Base-by-base conservation (phyloP, 441 rosid genomes). In the Biscutella laevigata region DNA sequence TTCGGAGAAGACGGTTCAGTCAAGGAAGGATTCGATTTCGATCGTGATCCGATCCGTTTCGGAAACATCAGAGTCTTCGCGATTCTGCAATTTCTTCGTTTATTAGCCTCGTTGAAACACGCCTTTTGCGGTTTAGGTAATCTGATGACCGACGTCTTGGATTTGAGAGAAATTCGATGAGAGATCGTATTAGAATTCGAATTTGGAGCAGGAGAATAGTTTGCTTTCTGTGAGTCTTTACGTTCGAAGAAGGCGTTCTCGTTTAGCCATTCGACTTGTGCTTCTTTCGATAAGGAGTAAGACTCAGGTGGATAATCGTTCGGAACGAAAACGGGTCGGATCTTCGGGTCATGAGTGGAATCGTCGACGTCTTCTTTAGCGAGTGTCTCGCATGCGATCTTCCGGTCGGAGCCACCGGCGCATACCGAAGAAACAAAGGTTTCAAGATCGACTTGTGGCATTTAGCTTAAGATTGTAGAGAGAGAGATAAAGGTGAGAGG, bases 1-100 rank as follows among this genome's bases (percentile, higher is more conserved):
- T 91, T 91, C 0, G 98, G 96, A 7, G 98, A 87, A 2, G 84
- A 78, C 7, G 98, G 98, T 49, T 91, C 98, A 32, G 67, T 22
- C 20, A 76, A 20, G 0, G 88, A 49, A 15, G 73, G 58, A 53
- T 72, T 82, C 25, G 87, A 62, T 71, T 91, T 88, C n/a, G 70
- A 44, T 3, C 29, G 32, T 4, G 95, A 82, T 19, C 78, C 82
- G 37, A 76, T 32, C 21, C 94, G 70, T 66, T 80, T 88, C 1
- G 96, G 95, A 20, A 91, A 83, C 76, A 81, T 73, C 6, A 75
- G 57, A 8, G 80, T 53, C 50, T 66, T 82, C 8, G 67, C 83
- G 4, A 75, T 58, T 44, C 77, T 88, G 61, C 77, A 60, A 49
- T 66, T 57, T 30, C 86, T 73, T 47, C 92, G 75, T 29, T 46